Percentiles rank a stretch among this genome's conserved stretches.
Conservation (phyloP, 164 flowering plant genomes). For the Dillenia turbinata region DNA sequence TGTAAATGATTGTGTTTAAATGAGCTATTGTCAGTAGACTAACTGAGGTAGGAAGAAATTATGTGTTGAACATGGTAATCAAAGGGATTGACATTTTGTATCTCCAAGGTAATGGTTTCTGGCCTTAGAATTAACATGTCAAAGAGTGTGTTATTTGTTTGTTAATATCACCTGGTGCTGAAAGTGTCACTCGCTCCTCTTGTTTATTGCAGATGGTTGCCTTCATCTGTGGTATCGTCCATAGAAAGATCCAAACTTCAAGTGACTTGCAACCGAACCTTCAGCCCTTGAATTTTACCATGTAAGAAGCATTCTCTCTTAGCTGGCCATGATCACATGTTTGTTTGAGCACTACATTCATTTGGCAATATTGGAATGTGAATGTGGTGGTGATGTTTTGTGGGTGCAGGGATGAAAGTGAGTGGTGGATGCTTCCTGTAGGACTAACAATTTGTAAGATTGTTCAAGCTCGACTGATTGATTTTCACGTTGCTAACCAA, state of each 20-base stretch:
- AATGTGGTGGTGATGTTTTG: neutral
- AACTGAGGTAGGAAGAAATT: no score
- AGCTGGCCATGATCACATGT: no score
- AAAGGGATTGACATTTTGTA: no score
- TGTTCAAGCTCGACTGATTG: constrained; percentile 46
- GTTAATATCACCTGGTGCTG: no score
- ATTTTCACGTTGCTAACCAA: constrained; percentile 57
- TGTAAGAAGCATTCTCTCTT: constrained; percentile 33
- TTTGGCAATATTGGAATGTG: neutral
- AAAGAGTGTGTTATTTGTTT: no score
- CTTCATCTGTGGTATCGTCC: constrained; percentile 69
- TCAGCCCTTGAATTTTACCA: constrained; percentile 81
- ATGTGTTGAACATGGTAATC: neutral
- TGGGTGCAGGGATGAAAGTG: constrained; percentile 57
- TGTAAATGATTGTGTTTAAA: no score
- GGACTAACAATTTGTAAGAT: constrained; percentile 47
- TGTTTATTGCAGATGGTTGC: constrained; percentile 60
- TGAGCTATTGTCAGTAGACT: no score
- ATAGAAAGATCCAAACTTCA: constrained; percentile 49
- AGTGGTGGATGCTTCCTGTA: constrained; percentile 67
- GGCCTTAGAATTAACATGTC: no score
- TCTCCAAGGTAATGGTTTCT: no score
- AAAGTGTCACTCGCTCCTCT: no score
- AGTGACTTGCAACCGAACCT: constrained; percentile 41
- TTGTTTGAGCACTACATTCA: no score